Evolutionary conservation across 2,329 filamentous ascomycete genomes (phyloP).

Genomic region (Epichloe coenophiala): DNA sequence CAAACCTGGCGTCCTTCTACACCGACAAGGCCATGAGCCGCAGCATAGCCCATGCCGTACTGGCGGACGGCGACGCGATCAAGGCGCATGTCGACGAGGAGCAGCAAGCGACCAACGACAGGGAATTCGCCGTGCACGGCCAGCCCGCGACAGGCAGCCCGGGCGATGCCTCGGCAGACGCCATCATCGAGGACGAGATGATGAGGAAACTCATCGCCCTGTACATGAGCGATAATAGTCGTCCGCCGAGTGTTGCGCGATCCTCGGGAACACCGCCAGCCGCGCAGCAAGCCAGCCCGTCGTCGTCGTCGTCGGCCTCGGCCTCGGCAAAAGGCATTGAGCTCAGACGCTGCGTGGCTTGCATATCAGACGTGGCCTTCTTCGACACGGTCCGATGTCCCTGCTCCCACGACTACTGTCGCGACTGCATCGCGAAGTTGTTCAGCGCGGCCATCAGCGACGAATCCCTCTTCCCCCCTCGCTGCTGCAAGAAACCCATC

Average conservation of each 20-base stretch:
- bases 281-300: neutral
- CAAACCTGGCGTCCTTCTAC: neutral
- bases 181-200: neutral
- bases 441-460: conserved; percentile 31
- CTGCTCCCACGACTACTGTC: conserved; percentile 36
- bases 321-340: too few relatives aligned
- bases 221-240: neutral
- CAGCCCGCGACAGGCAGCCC: neutral
- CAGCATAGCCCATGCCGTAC: conserved; percentile 9
- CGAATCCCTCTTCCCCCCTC: conserved; percentile 42
- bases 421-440: conserved; percentile 29
- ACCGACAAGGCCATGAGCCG: conserved; percentile 8
- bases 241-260: too few relatives aligned
- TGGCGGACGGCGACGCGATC: conserved; percentile 7
- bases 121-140: neutral
- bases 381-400: neutral
- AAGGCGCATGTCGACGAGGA: neutral
- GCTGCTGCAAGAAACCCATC: conserved; percentile 34
- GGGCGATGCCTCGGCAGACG: neutral
- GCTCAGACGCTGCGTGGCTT: neutral
- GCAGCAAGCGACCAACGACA: neutral
- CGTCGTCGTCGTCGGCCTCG: too few relatives aligned
- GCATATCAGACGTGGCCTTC: neutral
- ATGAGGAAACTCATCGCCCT: neutral
- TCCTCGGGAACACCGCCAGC: neutral